Conservation (phyloP, 2,329 filamentous ascomycete species). For the Arthrinium phaeospermum region DNA sequence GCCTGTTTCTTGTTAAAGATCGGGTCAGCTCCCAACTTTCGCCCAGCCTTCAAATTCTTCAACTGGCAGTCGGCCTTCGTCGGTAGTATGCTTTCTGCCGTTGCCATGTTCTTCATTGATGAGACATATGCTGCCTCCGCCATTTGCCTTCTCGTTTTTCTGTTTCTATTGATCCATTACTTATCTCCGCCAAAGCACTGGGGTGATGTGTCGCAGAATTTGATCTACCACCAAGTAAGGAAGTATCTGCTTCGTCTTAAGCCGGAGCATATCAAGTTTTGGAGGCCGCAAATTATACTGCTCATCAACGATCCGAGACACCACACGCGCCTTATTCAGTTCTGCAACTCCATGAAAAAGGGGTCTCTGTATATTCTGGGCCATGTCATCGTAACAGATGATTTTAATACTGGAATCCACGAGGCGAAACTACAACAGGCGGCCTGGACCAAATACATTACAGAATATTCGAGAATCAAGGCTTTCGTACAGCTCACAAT, state of each 20-base stretch:
- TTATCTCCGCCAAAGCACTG: conserved; percentile 84
- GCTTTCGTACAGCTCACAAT: conserved; percentile 88
- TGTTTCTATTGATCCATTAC: conserved; percentile 87
- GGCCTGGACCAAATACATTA: conserved; percentile 84
- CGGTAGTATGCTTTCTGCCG: conserved; percentile 76
- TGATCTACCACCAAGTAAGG: conserved; percentile 85
- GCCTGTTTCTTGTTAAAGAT: conserved; percentile 88
- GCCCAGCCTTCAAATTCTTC: conserved; percentile 88
- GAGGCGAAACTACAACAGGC: conserved; percentile 82
- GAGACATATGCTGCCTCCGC: conserved; percentile 79
- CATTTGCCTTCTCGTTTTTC: conserved; percentile 73
- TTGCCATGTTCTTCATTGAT: conserved; percentile 90
- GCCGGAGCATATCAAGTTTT: conserved; percentile 92
- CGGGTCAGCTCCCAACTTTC: conserved; percentile 86
- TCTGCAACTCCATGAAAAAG: conserved; percentile 91
- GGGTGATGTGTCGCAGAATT: conserved; percentile 88
- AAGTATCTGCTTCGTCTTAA: conserved; percentile 85
- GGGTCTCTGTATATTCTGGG: conserved; percentile 84
- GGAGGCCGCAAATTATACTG: conserved; percentile 86
- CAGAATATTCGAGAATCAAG: conserved; percentile 82
- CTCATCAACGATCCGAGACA: conserved; percentile 83
- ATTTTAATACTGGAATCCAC: conserved; percentile 78
- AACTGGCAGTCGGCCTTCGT: conserved; percentile 81
- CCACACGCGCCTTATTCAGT: conserved; percentile 84
- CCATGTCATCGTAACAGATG: conserved; percentile 84